Evolutionary conservation across 257 asterid genomes (phyloP), one percentile per base, ranked within the genome.

Genomic region (Rhazya stricta): DNA sequence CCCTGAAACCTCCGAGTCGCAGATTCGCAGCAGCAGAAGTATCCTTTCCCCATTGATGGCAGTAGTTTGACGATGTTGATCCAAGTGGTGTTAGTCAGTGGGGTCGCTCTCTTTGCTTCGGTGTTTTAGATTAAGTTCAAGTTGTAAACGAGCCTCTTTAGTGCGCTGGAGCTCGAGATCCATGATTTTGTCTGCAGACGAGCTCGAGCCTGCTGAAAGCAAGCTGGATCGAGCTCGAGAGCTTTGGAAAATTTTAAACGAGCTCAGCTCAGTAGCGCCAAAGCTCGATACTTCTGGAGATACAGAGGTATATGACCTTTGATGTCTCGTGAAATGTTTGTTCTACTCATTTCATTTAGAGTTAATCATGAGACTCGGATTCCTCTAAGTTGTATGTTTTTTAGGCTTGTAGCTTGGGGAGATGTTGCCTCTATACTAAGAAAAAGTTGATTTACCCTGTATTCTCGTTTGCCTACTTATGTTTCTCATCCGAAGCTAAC

Each of bases 171-270:
- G 19, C n/a, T 3, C 0, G 58, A 63, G 70, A 65, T 36, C 48
- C 70, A 65, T 65, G 70, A 37, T 65, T 36, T 36, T 65, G 46
- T 51, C 58, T 51, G 27, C 3, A 4, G 58, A 51, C 58, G 58
- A 51, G 58, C 1, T 21, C 16, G n/a, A 51, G 58, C 58, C 58
- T 51, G 29, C 30, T 18, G 70, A 65, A 36, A 37, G 70, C 30
- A 65, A 65, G 70, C 70, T 65, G 48, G 70, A 65, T 39, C 70
- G 70, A 36, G 70, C 29, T 65, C 42, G 70, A 65, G 70, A 65
- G 29, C 70, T 65, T 21, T 29, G 70, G 29, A 29, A 34, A 36
- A 65, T 65, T 15, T 37, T 65, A 37, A 65, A 39, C 46, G 70
- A 65, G 30, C 45, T 65, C n/a, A 36, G 70, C 70, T 36, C 70